Evolutionary conservation across 2,329 filamentous ascomycete genomes (phyloP), one percentile per base, ranked within the genome.

Genomic region (Aspergillus sp.): DNA sequence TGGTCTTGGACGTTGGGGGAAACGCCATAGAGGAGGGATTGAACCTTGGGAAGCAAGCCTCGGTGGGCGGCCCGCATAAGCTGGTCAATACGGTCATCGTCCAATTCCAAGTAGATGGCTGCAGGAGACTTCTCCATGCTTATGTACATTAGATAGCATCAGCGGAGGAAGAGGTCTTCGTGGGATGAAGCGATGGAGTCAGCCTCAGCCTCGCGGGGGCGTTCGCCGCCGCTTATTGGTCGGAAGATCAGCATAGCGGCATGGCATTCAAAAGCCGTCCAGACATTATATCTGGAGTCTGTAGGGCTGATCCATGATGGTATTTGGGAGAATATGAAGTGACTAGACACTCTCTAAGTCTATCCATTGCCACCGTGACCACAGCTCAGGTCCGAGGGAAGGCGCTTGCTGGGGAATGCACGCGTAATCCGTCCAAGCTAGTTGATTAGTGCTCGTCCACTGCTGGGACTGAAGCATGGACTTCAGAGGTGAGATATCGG

Each of bases 1-100:
- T 32, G 38, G 53, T 62, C 60, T 27, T 23, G 32, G 8, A 60
- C 39, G 36, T 62, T 39, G 4, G 57, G 47, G 4, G 60, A 62
- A 19, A 57, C 60, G 15, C 60, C 60, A 27, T 57, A 60, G 6
- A 62, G 60, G n/a, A 62, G 30, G 23, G 13, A 21, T 30, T 51
- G 54, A 13, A 52, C 47, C 11, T 56, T 32, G 39, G n/a, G 11
- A 19, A 60, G 15, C 19, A 57, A 19, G 17, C 57, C 60, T 8
- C 41, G 27, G 30, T 21, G 47, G 4, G 57, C 57, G 27, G 57
- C 57, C 25, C 41, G 52, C 60, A 62, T 62, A 6, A 62, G 53
- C 44, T 57, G 52, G 10, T 21, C 8, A n/a, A 56, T 54, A 3
- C 51, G 44, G 32, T 57, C 60, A 23, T 56, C 27, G 17, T 51